Evolutionary conservation across 768 basidiomycete genomes (phyloP).

Genomic region (Amanita thiersii): DNA sequence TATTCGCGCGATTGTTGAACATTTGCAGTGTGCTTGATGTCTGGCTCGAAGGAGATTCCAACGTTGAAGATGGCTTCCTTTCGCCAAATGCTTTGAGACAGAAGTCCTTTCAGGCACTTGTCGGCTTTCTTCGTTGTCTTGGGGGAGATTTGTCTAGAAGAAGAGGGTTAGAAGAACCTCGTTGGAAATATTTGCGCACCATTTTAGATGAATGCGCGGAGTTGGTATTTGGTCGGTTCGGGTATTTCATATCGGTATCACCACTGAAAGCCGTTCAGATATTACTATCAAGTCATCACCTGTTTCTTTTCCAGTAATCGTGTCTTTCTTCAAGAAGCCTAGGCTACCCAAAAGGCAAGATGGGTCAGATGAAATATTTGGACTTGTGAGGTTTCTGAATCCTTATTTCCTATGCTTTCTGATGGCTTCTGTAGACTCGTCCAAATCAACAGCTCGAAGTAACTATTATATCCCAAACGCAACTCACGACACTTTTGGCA

Average conservation of each 20-base stretch:
- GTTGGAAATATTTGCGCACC: conserved; percentile 33
- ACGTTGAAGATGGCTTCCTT: conserved; percentile 26
- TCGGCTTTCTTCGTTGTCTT: conserved; percentile 39
- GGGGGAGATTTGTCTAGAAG: conserved; percentile 25
- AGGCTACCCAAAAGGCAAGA: conserved; percentile 18
- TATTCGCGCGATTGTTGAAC: conserved; percentile 43
- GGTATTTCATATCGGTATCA: conserved; percentile 1
- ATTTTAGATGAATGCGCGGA: conserved; percentile 34
- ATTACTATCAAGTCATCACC: conserved; percentile 22
- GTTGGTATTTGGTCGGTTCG: conserved; percentile 30
- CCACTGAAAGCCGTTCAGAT: conserved; percentile 21
- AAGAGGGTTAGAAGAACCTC: conserved; percentile 21
- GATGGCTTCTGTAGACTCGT: conserved; percentile 22
- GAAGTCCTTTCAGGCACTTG: conserved; percentile 33
- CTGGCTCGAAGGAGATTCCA: conserved; percentile 26
- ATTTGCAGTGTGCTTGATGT: conserved; percentile 49
- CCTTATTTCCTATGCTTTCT: background rate
- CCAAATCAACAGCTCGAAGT: conserved; percentile 25
- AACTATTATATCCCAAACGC: conserved; percentile 27
- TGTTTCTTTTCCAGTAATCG: conserved; percentile 25
- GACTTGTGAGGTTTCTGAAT: background rate
- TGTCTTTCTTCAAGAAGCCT: conserved; percentile 32
- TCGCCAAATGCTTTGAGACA: conserved; percentile 42
- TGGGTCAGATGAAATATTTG: background rate
- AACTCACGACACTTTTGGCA: conserved; percentile 38